Conservation (phyloP, 805 yeast genomes). For the Pichia eremophila region DNA sequence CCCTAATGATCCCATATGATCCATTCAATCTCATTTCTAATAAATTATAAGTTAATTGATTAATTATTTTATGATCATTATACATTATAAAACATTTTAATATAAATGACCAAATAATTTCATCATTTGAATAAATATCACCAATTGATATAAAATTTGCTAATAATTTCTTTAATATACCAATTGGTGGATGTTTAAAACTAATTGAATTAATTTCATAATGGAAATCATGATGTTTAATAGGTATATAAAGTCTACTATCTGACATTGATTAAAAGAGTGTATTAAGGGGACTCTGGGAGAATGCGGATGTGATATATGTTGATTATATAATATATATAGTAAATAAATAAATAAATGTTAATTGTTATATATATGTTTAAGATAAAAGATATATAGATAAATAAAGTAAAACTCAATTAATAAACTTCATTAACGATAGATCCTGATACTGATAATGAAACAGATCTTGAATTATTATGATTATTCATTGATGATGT, state of each 20-base stretch:
- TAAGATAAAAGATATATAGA: too few species aligned
- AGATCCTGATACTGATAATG: background rate
- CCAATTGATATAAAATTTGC: conserved; percentile 82
- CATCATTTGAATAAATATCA: conserved; percentile 45
- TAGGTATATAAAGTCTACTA: background rate
- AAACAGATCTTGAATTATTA: background rate
- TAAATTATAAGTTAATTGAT: conserved; percentile 63
- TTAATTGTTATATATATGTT: too few species aligned
- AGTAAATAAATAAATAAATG: too few species aligned
- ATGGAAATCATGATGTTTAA: conserved; percentile 24
- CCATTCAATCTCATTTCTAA: conserved; percentile 33
- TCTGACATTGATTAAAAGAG: background rate
- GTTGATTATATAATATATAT: too few species aligned
- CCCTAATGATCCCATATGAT: background rate
- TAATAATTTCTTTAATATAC: conserved; percentile 58
- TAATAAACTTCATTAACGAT: background rate
- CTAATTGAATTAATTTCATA: conserved; percentile 26
- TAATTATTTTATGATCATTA: conserved; percentile 23
- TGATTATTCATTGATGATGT: conserved; percentile 1
- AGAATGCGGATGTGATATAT: too few species aligned
- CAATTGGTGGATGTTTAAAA: conserved; percentile 28
- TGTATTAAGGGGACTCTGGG: too few species aligned
- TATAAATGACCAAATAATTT: conserved; percentile 49
- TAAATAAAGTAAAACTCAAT: too few species aligned
- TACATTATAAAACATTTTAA: background rate